phyloP scores from a whole-genome alignment of 768 basidiomycete genomes.

The Lentinula detonsa region DNA sequence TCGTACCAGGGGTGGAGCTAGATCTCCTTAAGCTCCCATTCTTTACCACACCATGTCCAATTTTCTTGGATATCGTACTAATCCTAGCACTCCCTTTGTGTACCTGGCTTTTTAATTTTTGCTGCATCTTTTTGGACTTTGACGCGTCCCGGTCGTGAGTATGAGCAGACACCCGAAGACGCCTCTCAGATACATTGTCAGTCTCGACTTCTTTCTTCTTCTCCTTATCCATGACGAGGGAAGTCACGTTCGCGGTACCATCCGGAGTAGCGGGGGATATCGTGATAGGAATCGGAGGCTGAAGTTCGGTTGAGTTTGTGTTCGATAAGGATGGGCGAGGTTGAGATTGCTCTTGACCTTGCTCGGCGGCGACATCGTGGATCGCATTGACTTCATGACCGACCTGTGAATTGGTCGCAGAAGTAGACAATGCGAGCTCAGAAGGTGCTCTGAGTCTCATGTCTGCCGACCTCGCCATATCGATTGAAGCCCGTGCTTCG shows the following conservation, averaged over 20 bases:
- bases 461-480: constrained; percentile 16
- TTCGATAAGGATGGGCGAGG: constrained; percentile 1
- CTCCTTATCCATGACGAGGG: constrained; percentile 10
- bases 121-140: constrained; percentile 68
- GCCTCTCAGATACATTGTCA: constrained; percentile 32
- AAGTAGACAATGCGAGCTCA: constrained; percentile 16
- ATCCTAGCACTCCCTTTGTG: constrained; percentile 70
- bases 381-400: constrained; percentile 2
- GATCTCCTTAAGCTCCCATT: constrained; percentile 52
- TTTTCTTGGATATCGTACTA: constrained; percentile 70
- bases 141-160: constrained; percentile 39
- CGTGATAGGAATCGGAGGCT: constrained; percentile 43
- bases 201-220: constrained; percentile 6
- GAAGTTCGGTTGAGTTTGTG: constrained; percentile 5
- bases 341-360: neutral
- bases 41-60: constrained; percentile 62
- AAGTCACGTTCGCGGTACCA: constrained; percentile 12
- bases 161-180: constrained; percentile 7
- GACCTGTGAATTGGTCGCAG: constrained; percentile 7
- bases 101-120: constrained; percentile 68
- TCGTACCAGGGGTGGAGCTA: constrained; percentile 62
- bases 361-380: neutral
- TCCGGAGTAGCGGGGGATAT: constrained; percentile 60
- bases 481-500: neutral
- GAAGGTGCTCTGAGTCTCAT: constrained; percentile 24